These are phyloP conservation scores for Huiozyma sinensis DNA, from an alignment of 805 yeast species.

Conservation along the genomic window DNA sequence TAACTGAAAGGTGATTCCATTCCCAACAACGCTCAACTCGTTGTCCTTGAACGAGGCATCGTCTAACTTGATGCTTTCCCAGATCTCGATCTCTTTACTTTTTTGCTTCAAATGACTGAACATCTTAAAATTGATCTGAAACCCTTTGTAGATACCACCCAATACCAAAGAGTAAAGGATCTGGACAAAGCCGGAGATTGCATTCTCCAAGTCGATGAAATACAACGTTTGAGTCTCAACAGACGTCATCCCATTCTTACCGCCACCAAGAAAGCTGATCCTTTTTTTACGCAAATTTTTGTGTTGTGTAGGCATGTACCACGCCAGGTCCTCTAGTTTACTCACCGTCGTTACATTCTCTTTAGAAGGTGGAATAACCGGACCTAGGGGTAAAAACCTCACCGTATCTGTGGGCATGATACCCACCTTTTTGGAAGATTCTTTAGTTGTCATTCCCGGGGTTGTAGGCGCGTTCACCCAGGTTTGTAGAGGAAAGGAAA, in stretches of 20 bases:
- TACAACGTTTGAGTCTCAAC: constrained; percentile 48
- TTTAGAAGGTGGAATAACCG: constrained; percentile 1
- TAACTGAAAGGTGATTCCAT: constrained; percentile 13
- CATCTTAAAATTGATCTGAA: constrained; percentile 42
- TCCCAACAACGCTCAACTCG: constrained; percentile 12
- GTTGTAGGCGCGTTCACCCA: too few relatives aligned
- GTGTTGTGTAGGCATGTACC: constrained; percentile 1
- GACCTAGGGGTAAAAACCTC: constrained; percentile 1
- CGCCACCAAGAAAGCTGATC: not conserved
- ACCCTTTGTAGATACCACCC: constrained; percentile 42
- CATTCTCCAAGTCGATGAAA: constrained; percentile 36
- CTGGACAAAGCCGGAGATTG: constrained; percentile 41
- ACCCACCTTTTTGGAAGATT: too few relatives aligned
- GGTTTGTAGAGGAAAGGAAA: too few relatives aligned
- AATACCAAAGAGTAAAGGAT: constrained; percentile 41
- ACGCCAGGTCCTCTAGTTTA: constrained; percentile 2
- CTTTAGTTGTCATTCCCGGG: too few relatives aligned
- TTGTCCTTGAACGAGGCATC: constrained; percentile 10
- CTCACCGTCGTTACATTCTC: not conserved
- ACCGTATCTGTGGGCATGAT: not conserved
- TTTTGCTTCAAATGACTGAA: constrained; percentile 14
- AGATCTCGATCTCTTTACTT: constrained; percentile 28
- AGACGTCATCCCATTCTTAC: constrained; percentile 20
- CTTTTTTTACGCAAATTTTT: not conserved
- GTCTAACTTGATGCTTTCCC: constrained; percentile 39